Evolutionary conservation across 164 flowering plant species (phyloP), one percentile per base, ranked within the genome.

Genomic region (Piper longum): DNA sequence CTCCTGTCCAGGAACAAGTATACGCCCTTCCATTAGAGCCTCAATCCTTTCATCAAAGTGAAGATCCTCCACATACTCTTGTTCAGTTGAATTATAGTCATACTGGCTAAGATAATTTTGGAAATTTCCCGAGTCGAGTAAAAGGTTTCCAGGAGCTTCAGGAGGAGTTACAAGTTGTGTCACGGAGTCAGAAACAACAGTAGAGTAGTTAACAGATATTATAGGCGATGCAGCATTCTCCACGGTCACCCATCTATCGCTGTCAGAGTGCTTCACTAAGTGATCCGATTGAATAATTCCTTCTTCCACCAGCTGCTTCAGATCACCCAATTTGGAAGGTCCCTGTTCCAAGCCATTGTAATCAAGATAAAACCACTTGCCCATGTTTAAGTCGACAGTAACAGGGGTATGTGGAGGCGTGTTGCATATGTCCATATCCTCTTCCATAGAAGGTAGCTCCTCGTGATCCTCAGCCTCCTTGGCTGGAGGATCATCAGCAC

Each of bases 351-450:
- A 62, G 16, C 99, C 99, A 72, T 70, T 71, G 72, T 91, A 79
- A 77, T 95, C 97, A 56, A 95, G 80, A 77, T 91, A 95, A 78
- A 75, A 79, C 99, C 99, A 95, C 65, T 86, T 83, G 54, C 96
- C 95, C 0, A 59, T 9, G 19, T 66, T 72, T 57, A 81, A 74
- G 73, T 83, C 85, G 43, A 77, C 69, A 63, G 76, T 70, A 18
- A 64, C 55, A 12, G 91, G 73, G 40, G 63, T 88, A 81, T 95
- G 96, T 0, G 97, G 97, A 11, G 99, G 99, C 3, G 99, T 90
- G 67, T 91, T 82, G 69, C 96, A 83, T 66, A 95, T 91, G 76
- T 95, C 99, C 99, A 95, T 95, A 66, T 95, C 99, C 73, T 91
- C 99, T 72, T 95, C 99, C 99, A 95, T 95, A 4, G 99, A 95